Conservation (phyloP, 345 rosid species). For the Trapa incisa region DNA sequence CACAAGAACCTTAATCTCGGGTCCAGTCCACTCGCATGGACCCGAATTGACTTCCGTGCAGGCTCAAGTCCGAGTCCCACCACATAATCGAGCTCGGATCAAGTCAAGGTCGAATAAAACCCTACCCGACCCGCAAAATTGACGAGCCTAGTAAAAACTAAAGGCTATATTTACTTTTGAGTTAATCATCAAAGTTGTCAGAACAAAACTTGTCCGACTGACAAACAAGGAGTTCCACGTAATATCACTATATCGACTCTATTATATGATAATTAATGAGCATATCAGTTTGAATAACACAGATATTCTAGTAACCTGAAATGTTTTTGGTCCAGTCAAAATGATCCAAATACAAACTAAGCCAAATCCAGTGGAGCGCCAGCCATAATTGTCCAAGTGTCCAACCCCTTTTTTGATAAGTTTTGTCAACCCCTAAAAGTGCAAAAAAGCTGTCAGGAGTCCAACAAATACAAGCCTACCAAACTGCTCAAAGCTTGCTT, state of each 20-base stretch:
- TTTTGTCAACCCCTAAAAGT: background rate
- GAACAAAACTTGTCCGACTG: background rate
- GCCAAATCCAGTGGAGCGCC: background rate
- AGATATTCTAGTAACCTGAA: background rate
- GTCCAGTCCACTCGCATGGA: no score
- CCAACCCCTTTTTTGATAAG: no score
- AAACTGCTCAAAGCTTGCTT: background rate
- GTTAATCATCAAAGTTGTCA: no score
- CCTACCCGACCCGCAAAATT: no score
- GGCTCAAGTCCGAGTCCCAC: no score
- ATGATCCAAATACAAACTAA: background rate
- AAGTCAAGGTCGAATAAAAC: no score
- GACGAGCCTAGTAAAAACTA: no score
- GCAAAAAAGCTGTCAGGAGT: background rate
- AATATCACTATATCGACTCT: background rate
- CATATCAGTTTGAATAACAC: background rate
- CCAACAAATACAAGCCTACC: background rate
- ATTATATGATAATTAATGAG: background rate
- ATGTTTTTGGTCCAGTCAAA: background rate
- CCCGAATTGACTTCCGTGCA: no score
- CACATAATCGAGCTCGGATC: no score
- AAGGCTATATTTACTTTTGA: no score
- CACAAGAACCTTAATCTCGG: no score
- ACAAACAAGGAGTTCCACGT: no score
- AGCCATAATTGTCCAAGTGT: background rate